A percentile compares a stretch with the other conserved stretches of the same genome.
Evolutionary conservation across 23 red algal species (phyloP).

Genomic region (Gracilaria vermiculophylla): DNA sequence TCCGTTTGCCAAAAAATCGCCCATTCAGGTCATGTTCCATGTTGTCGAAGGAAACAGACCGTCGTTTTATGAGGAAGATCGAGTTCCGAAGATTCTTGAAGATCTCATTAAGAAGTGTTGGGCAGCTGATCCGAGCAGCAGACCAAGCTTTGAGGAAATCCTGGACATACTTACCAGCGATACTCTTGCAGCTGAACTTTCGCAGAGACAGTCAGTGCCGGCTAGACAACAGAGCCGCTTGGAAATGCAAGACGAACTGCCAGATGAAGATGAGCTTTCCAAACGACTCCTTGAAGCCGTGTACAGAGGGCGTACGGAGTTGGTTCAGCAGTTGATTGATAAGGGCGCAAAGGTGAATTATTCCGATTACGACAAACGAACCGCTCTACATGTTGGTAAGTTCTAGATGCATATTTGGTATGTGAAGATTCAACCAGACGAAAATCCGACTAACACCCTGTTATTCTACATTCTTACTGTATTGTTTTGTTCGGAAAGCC

Average conservation of each 20-base stretch:
- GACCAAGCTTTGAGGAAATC: conserved; percentile 90
- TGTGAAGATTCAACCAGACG: no score
- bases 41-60: conserved; percentile 87
- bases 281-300: conserved; percentile 84
- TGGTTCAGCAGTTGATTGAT: conserved; percentile 55
- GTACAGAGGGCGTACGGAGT: conserved; percentile 41
- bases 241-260: neutral
- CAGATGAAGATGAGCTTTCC: conserved; percentile 44
- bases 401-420: neutral
- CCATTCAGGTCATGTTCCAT: conserved; percentile 94
- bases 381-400: conserved; percentile 78
- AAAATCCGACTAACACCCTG: neutral
- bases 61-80: conserved; percentile 55
- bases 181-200: conserved; percentile 36
- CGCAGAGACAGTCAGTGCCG: conserved; percentile 1
- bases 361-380: conserved; percentile 91
- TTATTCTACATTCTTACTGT: neutral
- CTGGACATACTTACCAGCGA: conserved; percentile 66
- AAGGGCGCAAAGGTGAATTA: conserved; percentile 71
- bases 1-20: conserved; percentile 85
- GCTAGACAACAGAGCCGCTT: neutral
- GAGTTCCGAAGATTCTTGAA: conserved; percentile 44
- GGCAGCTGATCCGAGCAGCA: conserved; percentile 44
- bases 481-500: conserved; percentile 3
- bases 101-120: conserved; percentile 85